Evolutionary conservation across 305 asterid genomes (phyloP).

Genomic region (Plantago lanceolata): DNA sequence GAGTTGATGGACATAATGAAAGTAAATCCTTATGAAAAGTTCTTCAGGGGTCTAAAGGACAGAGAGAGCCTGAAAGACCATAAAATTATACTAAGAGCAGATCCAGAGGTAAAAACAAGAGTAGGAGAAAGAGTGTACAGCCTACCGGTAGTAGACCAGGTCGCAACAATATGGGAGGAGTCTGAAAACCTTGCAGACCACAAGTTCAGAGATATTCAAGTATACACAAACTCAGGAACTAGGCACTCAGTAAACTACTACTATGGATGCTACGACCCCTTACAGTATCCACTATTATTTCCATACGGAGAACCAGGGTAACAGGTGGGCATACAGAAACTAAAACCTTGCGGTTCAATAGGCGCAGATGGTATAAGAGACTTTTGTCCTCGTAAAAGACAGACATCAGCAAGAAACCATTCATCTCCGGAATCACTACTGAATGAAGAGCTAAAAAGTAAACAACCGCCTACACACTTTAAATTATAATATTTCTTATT

Average conservation of each 20-base stretch:
- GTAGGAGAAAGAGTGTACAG: neutral
- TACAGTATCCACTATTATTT: neutral
- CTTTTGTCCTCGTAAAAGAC: no score
- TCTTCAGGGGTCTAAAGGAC: neutral
- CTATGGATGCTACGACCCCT: neutral
- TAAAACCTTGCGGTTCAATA: neutral
- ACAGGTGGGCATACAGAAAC: neutral
- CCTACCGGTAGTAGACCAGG: neutral
- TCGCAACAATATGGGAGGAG: neutral
- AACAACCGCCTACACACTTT: no score
- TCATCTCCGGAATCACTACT: no score
- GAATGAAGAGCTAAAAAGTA: neutral
- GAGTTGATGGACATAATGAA: neutral
- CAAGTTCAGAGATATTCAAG: neutral
- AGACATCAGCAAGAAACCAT: no score
- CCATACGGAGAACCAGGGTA: neutral
- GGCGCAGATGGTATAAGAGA: neutral
- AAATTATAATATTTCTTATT: no score
- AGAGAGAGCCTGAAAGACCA: neutral
- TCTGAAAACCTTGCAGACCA: neutral
- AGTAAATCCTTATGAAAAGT: neutral
- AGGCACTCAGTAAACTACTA: neutral
- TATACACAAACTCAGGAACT: neutral
- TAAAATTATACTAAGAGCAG: neutral
- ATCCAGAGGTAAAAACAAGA: neutral